These are phyloP conservation scores for Dictyostelium capitatum DNA, from an alignment of 78 protist species.

Conservation along the genomic window DNA sequence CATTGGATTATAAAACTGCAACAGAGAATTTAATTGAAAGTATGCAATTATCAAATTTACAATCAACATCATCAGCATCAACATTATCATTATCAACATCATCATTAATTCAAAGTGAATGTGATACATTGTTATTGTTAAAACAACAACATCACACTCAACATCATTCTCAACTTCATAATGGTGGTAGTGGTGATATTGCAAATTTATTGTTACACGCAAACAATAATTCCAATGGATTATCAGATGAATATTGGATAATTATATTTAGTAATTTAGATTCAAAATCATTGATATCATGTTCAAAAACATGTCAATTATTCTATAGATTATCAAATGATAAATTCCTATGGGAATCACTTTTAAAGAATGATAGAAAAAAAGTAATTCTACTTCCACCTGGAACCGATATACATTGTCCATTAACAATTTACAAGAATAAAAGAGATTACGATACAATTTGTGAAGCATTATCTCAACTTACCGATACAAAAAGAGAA, in stretches of 20 bases:
- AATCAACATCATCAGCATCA: neutral
- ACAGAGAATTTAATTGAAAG: slow-evolving; percentile 18
- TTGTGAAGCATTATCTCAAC: slow-evolving; percentile 27
- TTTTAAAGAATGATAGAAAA: slow-evolving; percentile 45
- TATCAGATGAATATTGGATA: slow-evolving; percentile 75
- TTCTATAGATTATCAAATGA: slow-evolving; percentile 63
- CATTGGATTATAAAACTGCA: slow-evolving; percentile 24
- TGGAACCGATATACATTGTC: slow-evolving; percentile 11
- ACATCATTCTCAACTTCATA: neutral
- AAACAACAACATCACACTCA: neutral
- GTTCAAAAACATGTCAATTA: slow-evolving; percentile 28
- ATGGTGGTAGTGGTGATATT: neutral
- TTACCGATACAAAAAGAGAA: slow-evolving; percentile 21
- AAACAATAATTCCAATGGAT: slow-evolving; percentile 5
- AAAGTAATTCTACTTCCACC: slow-evolving; percentile 38
- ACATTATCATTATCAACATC: neutral
- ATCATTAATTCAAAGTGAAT: neutral
- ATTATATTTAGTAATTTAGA: slow-evolving; percentile 36
- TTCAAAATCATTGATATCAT: slow-evolving; percentile 13
- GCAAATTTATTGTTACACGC: too few species aligned
- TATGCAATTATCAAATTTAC: slow-evolving; percentile 14
- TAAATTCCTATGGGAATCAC: slow-evolving; percentile 42
- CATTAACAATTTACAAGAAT: slow-evolving; percentile 33
- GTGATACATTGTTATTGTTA: neutral
- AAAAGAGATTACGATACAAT: slow-evolving; percentile 45